Percentiles rank a stretch among this genome's conserved stretches.
Evolutionary conservation across 1,284 basidiomycete genomes (phyloP).

Genomic region (Cutaneotrichosporon spelunceum): DNA sequence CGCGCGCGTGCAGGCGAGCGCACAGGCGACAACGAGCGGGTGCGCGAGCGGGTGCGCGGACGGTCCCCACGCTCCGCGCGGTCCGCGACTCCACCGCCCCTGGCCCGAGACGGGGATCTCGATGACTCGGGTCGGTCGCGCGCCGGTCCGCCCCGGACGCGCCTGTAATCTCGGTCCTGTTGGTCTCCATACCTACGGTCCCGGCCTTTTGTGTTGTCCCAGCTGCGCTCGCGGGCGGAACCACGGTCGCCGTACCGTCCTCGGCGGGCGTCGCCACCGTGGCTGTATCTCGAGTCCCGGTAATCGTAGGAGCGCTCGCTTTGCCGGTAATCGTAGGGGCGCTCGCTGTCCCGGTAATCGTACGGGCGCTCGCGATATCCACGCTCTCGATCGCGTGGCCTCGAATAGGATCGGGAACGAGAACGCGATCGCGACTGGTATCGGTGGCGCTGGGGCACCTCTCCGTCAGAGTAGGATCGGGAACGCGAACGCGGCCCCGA

Average conservation of each 20-base stretch:
- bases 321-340: too few relatives aligned
- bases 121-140: not conserved
- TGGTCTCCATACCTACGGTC: not conserved
- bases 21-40: slow-evolving; percentile 14
- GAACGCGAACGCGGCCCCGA: not conserved
- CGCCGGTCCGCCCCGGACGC: slow-evolving; percentile 8
- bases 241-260: slow-evolving; percentile 7
- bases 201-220: slow-evolving; percentile 4
- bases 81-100: not conserved
- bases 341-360: not conserved
- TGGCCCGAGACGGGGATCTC: slow-evolving; percentile 1
- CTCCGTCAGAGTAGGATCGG: not conserved
- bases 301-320: slow-evolving; percentile 3
- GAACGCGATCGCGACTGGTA: not conserved
- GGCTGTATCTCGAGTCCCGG: too few relatives aligned
- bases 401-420: not conserved
- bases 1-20: slow-evolving; percentile 13
- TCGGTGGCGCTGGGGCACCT: not conserved
- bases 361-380: slow-evolving; percentile 3
- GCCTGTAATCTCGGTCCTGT: slow-evolving; percentile 11
- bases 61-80: too few relatives aligned
- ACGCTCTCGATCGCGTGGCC: not conserved
- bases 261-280: not conserved
- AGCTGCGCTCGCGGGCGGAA: not conserved
- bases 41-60: slow-evolving; percentile 3